Percentiles rank a stretch among this genome's conserved stretches.
Conservation (phyloP, 768 basidiomycete species). For the Lactarius pseudohatsudake region DNA sequence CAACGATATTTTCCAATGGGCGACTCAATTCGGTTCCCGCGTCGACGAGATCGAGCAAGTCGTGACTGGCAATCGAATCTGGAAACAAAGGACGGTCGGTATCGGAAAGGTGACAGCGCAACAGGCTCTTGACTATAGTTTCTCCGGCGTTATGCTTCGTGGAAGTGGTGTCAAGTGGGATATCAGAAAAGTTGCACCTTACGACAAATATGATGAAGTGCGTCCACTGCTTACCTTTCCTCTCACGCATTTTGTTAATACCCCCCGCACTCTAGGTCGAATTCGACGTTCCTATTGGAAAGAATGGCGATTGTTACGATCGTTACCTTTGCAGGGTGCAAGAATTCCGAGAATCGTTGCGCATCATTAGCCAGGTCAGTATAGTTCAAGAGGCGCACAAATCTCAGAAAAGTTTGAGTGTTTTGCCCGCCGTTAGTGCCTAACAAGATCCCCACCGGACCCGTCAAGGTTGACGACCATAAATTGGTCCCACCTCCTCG, state of each 20-base stretch:
- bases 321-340: constrained; percentile 97
- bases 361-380: constrained; percentile 76
- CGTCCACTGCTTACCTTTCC: constrained; percentile 19
- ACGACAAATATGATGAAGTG: constrained; percentile 95
- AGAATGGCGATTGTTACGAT: constrained; percentile 97
- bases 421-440: constrained; percentile 51
- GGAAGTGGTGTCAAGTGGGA: constrained; percentile 97
- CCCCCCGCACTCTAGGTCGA: constrained; percentile 60
- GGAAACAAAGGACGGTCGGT: constrained; percentile 92
- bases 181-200: constrained; percentile 85
- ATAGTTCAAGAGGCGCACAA: not conserved
- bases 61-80: constrained; percentile 95
- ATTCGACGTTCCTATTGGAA: constrained; percentile 95
- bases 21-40: constrained; percentile 86
- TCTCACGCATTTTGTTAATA: not conserved
- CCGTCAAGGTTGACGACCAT: constrained; percentile 93
- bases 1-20: constrained; percentile 98
- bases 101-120: constrained; percentile 90
- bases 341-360: constrained; percentile 93
- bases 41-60: constrained; percentile 99
- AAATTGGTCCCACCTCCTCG: constrained; percentile 96
- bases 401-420: not conserved
- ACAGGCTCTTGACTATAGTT: constrained; percentile 87
- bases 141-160: constrained; percentile 96
- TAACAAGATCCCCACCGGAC: constrained; percentile 98